Base-by-base conservation (phyloP, 352 stramenopile species). In the Pythium vanterpoolii region DNA sequence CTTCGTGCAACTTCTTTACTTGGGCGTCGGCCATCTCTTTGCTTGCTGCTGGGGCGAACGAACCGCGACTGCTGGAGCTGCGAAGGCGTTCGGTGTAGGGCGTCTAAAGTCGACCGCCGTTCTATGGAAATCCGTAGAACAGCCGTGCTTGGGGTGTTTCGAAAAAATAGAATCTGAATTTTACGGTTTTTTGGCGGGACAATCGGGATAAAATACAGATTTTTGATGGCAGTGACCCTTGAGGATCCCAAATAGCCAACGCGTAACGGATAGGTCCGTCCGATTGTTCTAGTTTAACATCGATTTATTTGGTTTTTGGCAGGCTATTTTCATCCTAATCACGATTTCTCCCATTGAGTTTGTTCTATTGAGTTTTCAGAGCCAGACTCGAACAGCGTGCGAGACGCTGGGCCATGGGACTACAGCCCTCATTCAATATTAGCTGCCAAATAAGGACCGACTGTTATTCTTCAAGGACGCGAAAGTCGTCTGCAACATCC, bases 1-100 rank as follows among this genome's bases (percentile, higher is more conserved):
- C 82, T 52, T 92, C 83, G 50, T 75, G 52, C 24, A 92, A 77
- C 74, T 92, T 92, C 77, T 92, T 92, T 39, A 75, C 72, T 55
- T 83, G 76, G 39, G 73, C 70, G 69, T 92, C 79, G 39, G 60
- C 60, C 60, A 67, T n/a, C n/a, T n/a, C n/a, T 24, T 19, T 14
- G 28, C 45, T 52, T 52, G 45, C 19, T 42, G 9, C 4, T 28
- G 24, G 23, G 31, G 14, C 4, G 21, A 40, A 16, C 30, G 33
- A 39, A 31, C 2, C 33, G 47, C 47, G 47, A 55, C 47, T 42
- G 31, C 47, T 55, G 7, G 23, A 23, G 9, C 19, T 16, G 21
- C 19, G 5, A 13, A 34, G 44, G 7, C 19, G 27, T 30, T n/a
- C 45, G 8, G 24, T n/a, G 45, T 5, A 21, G 31, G 31, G 31